These are phyloP conservation scores for Entelexis sorbosivorans DNA, from an alignment of 1,139 yeast species.

Conservation along the genomic window DNA sequence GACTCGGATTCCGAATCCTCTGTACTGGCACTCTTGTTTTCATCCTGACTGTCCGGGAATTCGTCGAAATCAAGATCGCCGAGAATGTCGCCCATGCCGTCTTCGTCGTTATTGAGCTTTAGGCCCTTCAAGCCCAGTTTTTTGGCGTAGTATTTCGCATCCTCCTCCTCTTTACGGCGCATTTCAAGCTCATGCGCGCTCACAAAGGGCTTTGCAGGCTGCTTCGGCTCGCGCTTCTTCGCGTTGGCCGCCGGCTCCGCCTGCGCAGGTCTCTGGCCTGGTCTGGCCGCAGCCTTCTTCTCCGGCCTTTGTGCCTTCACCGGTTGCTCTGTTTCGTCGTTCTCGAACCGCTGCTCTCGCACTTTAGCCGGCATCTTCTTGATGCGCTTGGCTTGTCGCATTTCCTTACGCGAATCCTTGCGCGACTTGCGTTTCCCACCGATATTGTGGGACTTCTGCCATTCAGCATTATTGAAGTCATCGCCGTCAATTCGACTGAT, in stretches of 20 bases:
- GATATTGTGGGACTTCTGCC: conserved; percentile 20
- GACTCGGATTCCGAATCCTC: neutral
- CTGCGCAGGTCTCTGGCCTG: neutral
- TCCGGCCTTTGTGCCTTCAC: neutral
- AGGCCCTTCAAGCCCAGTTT: conserved; percentile 53
- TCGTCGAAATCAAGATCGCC: conserved; percentile 17
- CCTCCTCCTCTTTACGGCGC: conserved; percentile 56
- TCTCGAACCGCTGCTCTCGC: neutral
- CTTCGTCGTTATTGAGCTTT: conserved; percentile 47
- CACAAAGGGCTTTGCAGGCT: conserved; percentile 14
- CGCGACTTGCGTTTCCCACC: conserved; percentile 17
- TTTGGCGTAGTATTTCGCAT: conserved; percentile 72
- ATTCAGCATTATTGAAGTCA: conserved; percentile 13
- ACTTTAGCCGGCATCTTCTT: conserved; percentile 11
- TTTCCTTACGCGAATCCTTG: conserved; percentile 24
- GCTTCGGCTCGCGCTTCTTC: conserved; percentile 3
- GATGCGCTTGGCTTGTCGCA: conserved; percentile 21
- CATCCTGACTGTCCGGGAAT: conserved; percentile 4
- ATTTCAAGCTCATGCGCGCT: conserved; percentile 22
- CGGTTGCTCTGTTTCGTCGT: neutral
- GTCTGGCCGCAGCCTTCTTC: neutral
- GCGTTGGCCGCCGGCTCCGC: conserved; percentile 1
- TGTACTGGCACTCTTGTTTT: neutral
- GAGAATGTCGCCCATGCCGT: conserved; percentile 37
- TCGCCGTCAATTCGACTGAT: conserved; percentile 13